Conservation (phyloP, 106 monocot genomes). For the Acanthochlamys bracteata region DNA sequence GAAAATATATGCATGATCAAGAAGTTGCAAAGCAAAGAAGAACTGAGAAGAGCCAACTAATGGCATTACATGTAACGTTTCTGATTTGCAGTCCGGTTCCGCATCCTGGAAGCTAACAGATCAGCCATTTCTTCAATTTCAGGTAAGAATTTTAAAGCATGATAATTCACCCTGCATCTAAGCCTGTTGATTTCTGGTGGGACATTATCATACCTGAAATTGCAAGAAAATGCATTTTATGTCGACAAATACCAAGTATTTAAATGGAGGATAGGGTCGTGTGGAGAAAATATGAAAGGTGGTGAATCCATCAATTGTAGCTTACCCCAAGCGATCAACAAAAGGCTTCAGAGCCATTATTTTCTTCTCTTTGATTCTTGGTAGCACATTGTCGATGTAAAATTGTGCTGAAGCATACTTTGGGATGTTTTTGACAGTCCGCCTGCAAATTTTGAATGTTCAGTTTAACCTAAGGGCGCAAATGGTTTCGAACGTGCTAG, state of each 20-base stretch:
- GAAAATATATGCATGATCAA: too few species aligned
- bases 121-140: constrained; percentile 91
- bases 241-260: too few species aligned
- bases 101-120: constrained; percentile 77
- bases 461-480: too few species aligned
- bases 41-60: constrained; percentile 4
- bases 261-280: too few species aligned
- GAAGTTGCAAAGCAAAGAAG: not conserved
- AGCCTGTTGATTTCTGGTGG: constrained; percentile 91
- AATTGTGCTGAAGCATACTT: constrained; percentile 96
- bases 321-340: constrained; percentile 93
- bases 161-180: constrained; percentile 94
- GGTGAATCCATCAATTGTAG: too few species aligned
- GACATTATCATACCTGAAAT: constrained; percentile 89
- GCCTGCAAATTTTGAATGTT: too few species aligned
- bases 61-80: constrained; percentile 82
- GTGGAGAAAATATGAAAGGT: too few species aligned
- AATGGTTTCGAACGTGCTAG: too few species aligned
- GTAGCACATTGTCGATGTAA: constrained; percentile 96
- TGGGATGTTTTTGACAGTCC: constrained; percentile 92
- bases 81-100: constrained; percentile 71
- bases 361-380: constrained; percentile 92
- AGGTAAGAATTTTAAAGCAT: constrained; percentile 97
- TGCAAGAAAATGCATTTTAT: too few species aligned
- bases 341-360: constrained; percentile 96